A percentile compares a stretch with the other conserved stretches of the same genome.
These are phyloP conservation scores for Choanephora cucurbitarum DNA, from an alignment of 371 early-diverging fungal species.

Conservation along the genomic window DNA sequence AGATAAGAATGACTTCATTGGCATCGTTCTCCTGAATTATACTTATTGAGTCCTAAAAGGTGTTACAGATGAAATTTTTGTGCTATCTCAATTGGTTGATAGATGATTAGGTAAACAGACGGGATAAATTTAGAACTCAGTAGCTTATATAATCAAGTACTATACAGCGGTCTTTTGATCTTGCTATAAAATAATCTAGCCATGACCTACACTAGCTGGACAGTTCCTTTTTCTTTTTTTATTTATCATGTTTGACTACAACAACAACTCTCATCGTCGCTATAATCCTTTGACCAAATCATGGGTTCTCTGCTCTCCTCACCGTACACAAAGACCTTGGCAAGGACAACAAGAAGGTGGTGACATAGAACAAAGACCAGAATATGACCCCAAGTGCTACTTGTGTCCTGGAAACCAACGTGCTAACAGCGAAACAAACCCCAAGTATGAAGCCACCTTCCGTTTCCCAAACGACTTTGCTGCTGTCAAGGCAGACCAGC, in stretches of 20 bases:
- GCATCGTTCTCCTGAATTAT: too few species aligned
- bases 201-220: neutral
- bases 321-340: conserved; percentile 94
- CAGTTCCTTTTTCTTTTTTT: conserved; percentile 2
- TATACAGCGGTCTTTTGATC: conserved; percentile 12
- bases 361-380: conserved; percentile 47
- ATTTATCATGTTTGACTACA: conserved; percentile 39
- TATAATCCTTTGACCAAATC: conserved; percentile 86
- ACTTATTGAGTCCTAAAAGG: too few species aligned
- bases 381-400: conserved; percentile 82
- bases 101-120: conserved; percentile 8
- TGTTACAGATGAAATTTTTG: too few species aligned
- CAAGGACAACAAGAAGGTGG: conserved; percentile 73
- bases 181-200: conserved; percentile 2
- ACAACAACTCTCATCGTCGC: conserved; percentile 78
- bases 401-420: conserved; percentile 87
- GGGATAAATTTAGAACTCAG: conserved; percentile 12
- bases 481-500: conserved; percentile 76
- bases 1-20: too few species aligned
- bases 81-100: neutral
- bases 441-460: conserved; percentile 72
- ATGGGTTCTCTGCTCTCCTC: conserved; percentile 95
- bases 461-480: conserved; percentile 91
- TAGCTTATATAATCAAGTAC: conserved; percentile 24
- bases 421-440: conserved; percentile 75